Evolutionary conservation across 202 grass and related monocot species (phyloP), one percentile per base, ranked within the genome.

Genomic region (Zizania palustris): DNA sequence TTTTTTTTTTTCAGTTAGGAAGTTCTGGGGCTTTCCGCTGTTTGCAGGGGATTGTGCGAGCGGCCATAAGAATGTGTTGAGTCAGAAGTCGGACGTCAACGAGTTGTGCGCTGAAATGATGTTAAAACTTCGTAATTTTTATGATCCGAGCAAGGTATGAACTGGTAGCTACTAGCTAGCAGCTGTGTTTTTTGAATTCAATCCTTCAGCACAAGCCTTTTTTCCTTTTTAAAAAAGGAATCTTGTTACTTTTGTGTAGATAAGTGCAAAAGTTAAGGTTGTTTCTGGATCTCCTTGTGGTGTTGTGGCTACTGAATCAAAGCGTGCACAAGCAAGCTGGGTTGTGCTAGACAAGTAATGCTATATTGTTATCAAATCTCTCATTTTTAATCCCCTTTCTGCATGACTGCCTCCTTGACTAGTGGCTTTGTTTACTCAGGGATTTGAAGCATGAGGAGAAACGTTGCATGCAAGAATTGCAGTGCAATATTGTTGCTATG

Each of bases 401-500:
- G 33, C 62, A 58, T 58, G 54, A 8, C 48, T 13, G 46, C 40
- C 69, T 82, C 21, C 34, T n/a, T 65, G 41, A 68, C 39, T 15
- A 18, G 21, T 40, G 12, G 5, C 69, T 51, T 51, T 45, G 21
- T 28, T 60, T 89, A 13, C 22, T 37, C 65, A 97, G 93, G 84
- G 91, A 93, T 21, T 49, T 97, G 45, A 97, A 91, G 79, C 81
- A 82, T 5, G 93, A 97, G 69, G 91, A 97, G 64, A 91, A 84
- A 34, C 77, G 50, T 16, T 97, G 93, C 76, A 79, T 97, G 73
- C 76, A 91, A 56, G 88, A 97, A 4, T 67, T 97, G 12, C 88
- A 90, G 65, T 97, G 93, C 64, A 97, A 97, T 74, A 97, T 97
- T 56, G 93, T 97, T 4, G 84, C 86, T 28, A 91, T 93, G 88